Percentiles rank a stretch among this genome's conserved stretches.
phyloP scores from a whole-genome alignment of 2,329 filamentous ascomycete genomes.

The Xylaria sp. region DNA sequence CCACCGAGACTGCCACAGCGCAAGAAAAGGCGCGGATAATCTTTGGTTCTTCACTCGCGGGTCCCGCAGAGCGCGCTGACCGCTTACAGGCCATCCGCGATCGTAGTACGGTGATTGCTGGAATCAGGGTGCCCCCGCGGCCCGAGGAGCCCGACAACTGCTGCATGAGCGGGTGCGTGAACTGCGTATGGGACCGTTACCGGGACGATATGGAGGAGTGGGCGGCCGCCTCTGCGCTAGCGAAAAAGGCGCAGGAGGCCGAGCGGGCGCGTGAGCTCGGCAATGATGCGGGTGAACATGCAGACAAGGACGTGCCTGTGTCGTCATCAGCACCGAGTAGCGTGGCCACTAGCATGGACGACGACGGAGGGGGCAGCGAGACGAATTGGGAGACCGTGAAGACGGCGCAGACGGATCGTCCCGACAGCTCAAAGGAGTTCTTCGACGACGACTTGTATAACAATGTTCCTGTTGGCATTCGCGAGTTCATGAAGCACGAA shows the following conservation, averaged over 20 bases:
- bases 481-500: conserved; percentile 96
- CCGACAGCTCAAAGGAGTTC: conserved; percentile 45
- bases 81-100: conserved; percentile 53
- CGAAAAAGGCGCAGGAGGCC: conserved; percentile 48
- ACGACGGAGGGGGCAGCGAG: conserved; percentile 72
- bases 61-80: conserved; percentile 63
- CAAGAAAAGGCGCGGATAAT: conserved; percentile 60
- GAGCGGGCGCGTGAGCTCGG: conserved; percentile 27
- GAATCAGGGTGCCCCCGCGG: conserved; percentile 73
- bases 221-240: conserved; percentile 60
- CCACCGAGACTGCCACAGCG: conserved; percentile 38
- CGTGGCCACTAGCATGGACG: conserved; percentile 60
- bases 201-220: conserved; percentile 91
- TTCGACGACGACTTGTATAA: conserved; percentile 67
- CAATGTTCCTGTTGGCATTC: conserved; percentile 82
- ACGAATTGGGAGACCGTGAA: conserved; percentile 51
- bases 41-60: conserved; percentile 74
- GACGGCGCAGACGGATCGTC: conserved; percentile 32
- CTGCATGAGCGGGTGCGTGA: conserved; percentile 97
- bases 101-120: conserved; percentile 63
- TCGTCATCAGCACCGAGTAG: conserved; percentile 1
- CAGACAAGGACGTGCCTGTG: conserved; percentile 13
- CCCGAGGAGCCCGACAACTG: conserved; percentile 94
- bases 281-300: conserved; percentile 4
- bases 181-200: conserved; percentile 93